Evolutionary conservation across 257 asterid species (phyloP).

Genomic region (Scutellaria barbata): DNA sequence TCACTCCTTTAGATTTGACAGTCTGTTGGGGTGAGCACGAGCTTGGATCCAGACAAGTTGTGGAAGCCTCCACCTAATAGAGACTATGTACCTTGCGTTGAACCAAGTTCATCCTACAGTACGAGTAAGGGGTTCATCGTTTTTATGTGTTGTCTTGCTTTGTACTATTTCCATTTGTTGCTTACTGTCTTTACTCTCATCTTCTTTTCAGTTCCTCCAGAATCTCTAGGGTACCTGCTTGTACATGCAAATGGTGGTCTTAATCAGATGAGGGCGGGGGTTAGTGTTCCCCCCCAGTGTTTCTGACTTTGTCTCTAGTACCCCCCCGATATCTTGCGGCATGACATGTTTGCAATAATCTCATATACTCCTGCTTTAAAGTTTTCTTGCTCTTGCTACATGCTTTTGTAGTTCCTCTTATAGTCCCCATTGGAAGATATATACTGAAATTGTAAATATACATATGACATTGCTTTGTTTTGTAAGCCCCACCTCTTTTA

Average conservation of each 20-base stretch:
- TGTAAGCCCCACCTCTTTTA: too few relatives aligned
- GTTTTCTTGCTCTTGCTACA: neutral
- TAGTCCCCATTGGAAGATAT: too few relatives aligned
- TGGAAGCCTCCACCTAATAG: constrained; percentile 83
- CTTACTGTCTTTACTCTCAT: constrained; percentile 23
- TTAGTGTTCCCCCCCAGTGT: constrained; percentile 42
- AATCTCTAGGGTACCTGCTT: constrained; percentile 80
- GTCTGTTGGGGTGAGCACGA: constrained; percentile 60
- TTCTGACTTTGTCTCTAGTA: neutral
- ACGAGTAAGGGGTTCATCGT: constrained; percentile 53
- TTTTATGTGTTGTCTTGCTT: neutral
- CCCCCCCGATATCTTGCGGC: neutral
- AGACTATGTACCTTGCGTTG: constrained; percentile 75
- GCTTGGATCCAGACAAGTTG: constrained; percentile 53
- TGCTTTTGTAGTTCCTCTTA: too few relatives aligned
- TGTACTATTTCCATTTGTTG: constrained; percentile 17
- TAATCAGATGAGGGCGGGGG: constrained; percentile 99
- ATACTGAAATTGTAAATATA: too few relatives aligned
- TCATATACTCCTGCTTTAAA: constrained; percentile 13
- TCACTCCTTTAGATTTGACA: constrained; percentile 91
- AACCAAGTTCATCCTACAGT: constrained; percentile 63
- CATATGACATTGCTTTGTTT: too few relatives aligned
- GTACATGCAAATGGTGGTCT: constrained; percentile 98
- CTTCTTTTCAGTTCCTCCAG: constrained; percentile 64
- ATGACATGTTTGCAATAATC: neutral